Conservation (phyloP, 2,329 filamentous ascomycete genomes). For the Achaetomium macrosporum region DNA sequence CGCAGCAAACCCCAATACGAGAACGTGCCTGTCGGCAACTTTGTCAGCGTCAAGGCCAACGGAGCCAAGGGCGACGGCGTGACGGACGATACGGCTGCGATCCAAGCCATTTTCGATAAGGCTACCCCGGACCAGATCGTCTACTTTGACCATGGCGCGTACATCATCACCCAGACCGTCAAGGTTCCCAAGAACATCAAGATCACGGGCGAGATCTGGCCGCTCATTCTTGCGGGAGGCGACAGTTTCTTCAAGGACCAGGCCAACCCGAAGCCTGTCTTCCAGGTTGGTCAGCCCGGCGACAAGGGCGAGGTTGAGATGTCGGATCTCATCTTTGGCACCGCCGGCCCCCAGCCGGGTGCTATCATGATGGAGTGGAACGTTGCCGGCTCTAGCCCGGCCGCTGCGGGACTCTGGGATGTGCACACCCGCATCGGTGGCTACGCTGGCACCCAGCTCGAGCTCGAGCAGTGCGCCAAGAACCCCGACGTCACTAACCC, state of each 20-base stretch:
- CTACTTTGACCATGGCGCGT: conserved; percentile 71
- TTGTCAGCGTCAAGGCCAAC: conserved; percentile 74
- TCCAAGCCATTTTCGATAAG: conserved; percentile 71
- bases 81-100: conserved; percentile 79
- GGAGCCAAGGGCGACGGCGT: conserved; percentile 84
- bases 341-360: conserved; percentile 74
- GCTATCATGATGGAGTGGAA: conserved; percentile 94
- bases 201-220: conserved; percentile 89
- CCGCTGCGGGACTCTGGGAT: conserved; percentile 82
- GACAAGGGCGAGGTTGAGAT: conserved; percentile 80
- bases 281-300: conserved; percentile 73
- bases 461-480: conserved; percentile 74
- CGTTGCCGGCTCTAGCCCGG: conserved; percentile 59
- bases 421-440: conserved; percentile 93
- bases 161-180: conserved; percentile 64
- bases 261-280: conserved; percentile 72
- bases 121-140: conserved; percentile 59
- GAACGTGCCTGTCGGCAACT: conserved; percentile 56
- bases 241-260: conserved; percentile 64
- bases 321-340: conserved; percentile 79
- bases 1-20: conserved; percentile 88
- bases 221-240: conserved; percentile 79
- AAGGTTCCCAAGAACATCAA: conserved; percentile 71
- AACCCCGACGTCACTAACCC: conserved; percentile 57
- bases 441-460: conserved; percentile 73